Base-by-base conservation (phyloP, 306 rosid species). In the Carpinus fangiana region DNA sequence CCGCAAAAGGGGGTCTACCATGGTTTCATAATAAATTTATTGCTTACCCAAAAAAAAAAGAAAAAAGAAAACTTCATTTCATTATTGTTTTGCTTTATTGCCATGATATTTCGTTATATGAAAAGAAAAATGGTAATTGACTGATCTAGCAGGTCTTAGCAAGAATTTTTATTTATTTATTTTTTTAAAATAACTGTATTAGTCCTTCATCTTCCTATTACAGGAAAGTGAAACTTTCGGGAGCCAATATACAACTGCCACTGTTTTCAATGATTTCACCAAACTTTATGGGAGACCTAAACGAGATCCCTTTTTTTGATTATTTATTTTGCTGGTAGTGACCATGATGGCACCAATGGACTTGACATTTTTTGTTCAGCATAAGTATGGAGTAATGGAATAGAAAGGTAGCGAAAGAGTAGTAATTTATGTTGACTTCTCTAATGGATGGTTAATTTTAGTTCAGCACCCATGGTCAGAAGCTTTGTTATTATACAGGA, bases 381-480 rank as follows among this genome's bases (percentile, higher is more conserved):
- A 28, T 61, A 61, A 28, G 38, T 26, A 61, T 61, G 9, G 3
- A 10, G 41, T 26, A 28, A 61, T 23, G 9, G n/a, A 38, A 26
- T 12, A 20, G 41, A 12, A 28, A 61, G 38, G 7, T 26, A 38
- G 67, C 12, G 67, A 61, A 61, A 5, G 9, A 28, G 34, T 61
- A 61, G 41, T 12, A 61, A 61, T 28, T 61, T 28, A 11, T 28
- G 67, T 61, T 28, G 38, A 26, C 41, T 28, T 23, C 43, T 61
- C 67, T 28, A 61, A 28, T 28, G 67, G 41, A 31, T 61, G 43
- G 67, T 61, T 61, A 61, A 61, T 61, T 61, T 61, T 31, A 13
- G 38, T 61, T 18, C 2, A 20, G 68, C 68, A 28, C 26, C 68
- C 68, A 20, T 61, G 68, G 68, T 31, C 2, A 9, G 43, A 61